phyloP scores from a whole-genome alignment of 345 rosid genomes.

The Salix udensis region DNA sequence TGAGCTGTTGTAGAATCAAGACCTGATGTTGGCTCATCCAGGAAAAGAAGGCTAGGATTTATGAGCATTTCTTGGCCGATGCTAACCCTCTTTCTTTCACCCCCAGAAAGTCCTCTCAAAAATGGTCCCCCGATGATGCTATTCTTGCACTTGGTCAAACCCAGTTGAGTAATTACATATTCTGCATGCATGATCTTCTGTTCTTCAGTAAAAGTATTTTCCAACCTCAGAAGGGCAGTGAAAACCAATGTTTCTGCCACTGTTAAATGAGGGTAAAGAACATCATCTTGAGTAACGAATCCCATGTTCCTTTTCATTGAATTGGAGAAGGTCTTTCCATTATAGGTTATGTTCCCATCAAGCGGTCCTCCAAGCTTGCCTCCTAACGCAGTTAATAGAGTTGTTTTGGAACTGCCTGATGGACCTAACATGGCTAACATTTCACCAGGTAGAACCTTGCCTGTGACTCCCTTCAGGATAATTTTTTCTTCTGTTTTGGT shows the following conservation, averaged over 20 bases:
- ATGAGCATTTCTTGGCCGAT: constrained; percentile 58
- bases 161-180: constrained; percentile 39
- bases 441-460: constrained; percentile 49
- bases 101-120: constrained; percentile 52
- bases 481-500: constrained; percentile 32
- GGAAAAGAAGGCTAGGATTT: constrained; percentile 48
- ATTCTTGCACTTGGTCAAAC: constrained; percentile 43
- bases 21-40: constrained; percentile 60
- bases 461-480: constrained; percentile 49
- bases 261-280: constrained; percentile 49
- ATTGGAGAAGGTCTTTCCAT: constrained; percentile 40
- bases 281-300: constrained; percentile 63
- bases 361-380: constrained; percentile 41
- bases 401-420: constrained; percentile 59
- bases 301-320: constrained; percentile 42
- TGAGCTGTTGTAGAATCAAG: constrained; percentile 60
- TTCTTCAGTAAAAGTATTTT: constrained; percentile 23
- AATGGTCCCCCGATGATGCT: constrained; percentile 39
- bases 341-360: constrained; percentile 43
- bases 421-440: constrained; percentile 61
- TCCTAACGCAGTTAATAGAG: constrained; percentile 47
- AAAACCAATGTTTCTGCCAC: constrained; percentile 53
- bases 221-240: constrained; percentile 36
- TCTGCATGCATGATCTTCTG: constrained; percentile 47
- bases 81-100: constrained; percentile 55